Base-by-base conservation (phyloP, 148 eudicot genomes). In the Linanthus parryae region DNA sequence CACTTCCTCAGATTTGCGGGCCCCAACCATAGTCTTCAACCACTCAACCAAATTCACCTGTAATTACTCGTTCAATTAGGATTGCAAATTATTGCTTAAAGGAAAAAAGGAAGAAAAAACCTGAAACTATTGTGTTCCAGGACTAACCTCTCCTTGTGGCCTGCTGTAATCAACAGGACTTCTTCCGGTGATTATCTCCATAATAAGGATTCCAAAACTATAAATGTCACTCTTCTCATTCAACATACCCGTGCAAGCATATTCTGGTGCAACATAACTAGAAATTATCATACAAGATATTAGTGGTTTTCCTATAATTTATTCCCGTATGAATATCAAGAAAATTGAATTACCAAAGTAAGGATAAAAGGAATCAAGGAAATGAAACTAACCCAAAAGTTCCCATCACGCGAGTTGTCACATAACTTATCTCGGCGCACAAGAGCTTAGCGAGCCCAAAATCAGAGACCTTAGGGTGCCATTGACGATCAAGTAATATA, bases 321-420 rank as follows among this genome's bases (percentile, higher is more conserved):
- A 8, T 28, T 48, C 12, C 15, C n/a, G n/a, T n/a, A n/a, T n/a
- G 19, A 21, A 48, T 15, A 42, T 34, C 1, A 61, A 4, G 12
- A 22, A 8, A 23, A 33, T 3, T 17, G 19, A 22, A 17, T 56
- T 1, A 23, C 30, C 27, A 17, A 27, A 17, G 29, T 12, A n/a
- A n/a, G n/a, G n/a, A n/a, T n/a, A n/a, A n/a, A n/a, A n/a, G n/a
- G n/a, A n/a, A n/a, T n/a, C n/a, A n/a, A n/a, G n/a, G 18, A 28
- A 53, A 52, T 20, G 17, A 44, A 72, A 80, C n/a, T 76, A 50
- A 87, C 95, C 95, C 95, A 55, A 83, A 83, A 24, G 95, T 88
- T 35, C 97, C 97, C 97, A 88, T 88, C 34, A 88, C 97, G 33
- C 97, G 94, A 43, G 97, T 88, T 18, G 97, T 88, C 48, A 88